phyloP scores from a whole-genome alignment of 2,329 filamentous ascomycete genomes.

The Cytospora paraplurivora region DNA sequence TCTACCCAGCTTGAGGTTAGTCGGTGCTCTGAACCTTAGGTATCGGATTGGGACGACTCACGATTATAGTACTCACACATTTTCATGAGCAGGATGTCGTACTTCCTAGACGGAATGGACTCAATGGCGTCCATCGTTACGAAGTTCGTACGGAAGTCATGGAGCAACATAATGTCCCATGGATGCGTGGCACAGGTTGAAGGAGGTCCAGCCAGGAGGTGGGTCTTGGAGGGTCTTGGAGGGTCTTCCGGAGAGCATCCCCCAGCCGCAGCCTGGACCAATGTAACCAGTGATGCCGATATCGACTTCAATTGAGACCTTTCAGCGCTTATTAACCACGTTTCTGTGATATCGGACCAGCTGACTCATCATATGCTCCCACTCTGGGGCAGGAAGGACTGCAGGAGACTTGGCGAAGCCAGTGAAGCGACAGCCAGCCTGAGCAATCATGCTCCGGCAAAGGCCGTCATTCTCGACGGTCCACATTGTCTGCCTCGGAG shows the following conservation, averaged over 20 bases:
- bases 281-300: constrained; percentile 3
- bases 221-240: constrained; percentile 15
- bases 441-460: constrained; percentile 4
- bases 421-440: not conserved
- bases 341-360: not conserved
- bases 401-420: constrained; percentile 6
- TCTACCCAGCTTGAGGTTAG: not conserved
- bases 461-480: constrained; percentile 19
- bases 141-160: constrained; percentile 10
- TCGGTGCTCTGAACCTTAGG: too few species aligned
- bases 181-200: not conserved
- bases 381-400: not conserved
- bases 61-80: constrained; percentile 12
- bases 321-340: not conserved
- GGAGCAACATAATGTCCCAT: constrained; percentile 22
- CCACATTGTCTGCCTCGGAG: constrained; percentile 2
- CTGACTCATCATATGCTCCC: constrained; percentile 13
- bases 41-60: not conserved
- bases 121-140: not conserved
- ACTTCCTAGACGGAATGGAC: not conserved
- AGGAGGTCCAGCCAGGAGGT: constrained; percentile 1
- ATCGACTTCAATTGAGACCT: not conserved
- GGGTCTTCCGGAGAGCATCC: constrained; percentile 8
- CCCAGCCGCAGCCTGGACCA: not conserved
- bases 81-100: constrained; percentile 22